A percentile compares a stretch with the other conserved stretches of the same genome.
These are phyloP conservation scores for Xylariaceae sp. DNA, from an alignment of 2,329 filamentous ascomycete species.

Conservation along the genomic window DNA sequence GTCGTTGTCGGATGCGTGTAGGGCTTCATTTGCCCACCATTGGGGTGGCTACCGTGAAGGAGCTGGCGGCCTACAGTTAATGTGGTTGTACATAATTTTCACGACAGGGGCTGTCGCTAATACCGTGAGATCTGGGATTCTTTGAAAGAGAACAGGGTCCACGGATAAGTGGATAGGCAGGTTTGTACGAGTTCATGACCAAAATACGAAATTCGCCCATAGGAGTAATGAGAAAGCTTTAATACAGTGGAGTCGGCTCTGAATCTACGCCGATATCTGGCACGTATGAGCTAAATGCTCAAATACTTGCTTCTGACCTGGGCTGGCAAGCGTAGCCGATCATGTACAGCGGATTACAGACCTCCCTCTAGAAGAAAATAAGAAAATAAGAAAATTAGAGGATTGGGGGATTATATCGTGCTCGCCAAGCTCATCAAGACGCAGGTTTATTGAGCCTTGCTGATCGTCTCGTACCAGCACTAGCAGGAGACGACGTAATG, in stretches of 20 bases:
- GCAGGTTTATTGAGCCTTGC: constrained; percentile 24
- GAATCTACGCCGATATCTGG: neutral
- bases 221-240: neutral
- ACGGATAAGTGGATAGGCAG: neutral
- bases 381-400: neutral
- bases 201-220: neutral
- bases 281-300: neutral
- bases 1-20: neutral
- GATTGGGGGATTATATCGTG: neutral
- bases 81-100: too few species aligned
- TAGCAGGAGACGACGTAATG: constrained; percentile 18
- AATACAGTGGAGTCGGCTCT: neutral
- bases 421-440: constrained; percentile 11
- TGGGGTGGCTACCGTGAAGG: neutral
- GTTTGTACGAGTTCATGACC: neutral
- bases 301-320: neutral
- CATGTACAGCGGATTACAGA: neutral
- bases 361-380: neutral
- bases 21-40: neutral
- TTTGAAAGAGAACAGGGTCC: neutral
- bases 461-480: constrained; percentile 28
- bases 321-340: neutral
- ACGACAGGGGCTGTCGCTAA: too few species aligned
- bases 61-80: neutral
- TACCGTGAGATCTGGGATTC: neutral